Percentiles rank a stretch among this genome's conserved stretches.
phyloP scores from a whole-genome alignment of 345 rosid genomes.

The Pugionium dolabratum region DNA sequence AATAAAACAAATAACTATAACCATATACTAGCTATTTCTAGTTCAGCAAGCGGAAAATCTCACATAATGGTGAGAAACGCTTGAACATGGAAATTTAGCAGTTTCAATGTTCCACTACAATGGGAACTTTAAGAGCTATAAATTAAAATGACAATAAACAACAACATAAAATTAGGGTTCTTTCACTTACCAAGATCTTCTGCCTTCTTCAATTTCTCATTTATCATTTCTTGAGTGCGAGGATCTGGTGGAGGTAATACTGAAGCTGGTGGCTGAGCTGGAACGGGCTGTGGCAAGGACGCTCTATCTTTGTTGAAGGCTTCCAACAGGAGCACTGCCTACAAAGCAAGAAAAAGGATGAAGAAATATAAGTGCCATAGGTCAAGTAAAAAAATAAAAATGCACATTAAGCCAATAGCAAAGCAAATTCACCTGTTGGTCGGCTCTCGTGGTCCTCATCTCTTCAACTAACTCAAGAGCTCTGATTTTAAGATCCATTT shows the following conservation, averaged over 20 bases:
- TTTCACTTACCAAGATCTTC: conserved; percentile 78
- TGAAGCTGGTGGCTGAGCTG: conserved; percentile 67
- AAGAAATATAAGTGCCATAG: neutral
- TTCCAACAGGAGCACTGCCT: conserved; percentile 86
- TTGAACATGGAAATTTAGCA: neutral
- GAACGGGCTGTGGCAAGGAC: conserved; percentile 77
- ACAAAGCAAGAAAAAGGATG: conserved; percentile 27
- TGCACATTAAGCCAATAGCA: conserved; percentile 4
- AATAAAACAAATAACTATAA: neutral
- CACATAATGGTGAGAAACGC: neutral
- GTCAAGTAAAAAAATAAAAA: neutral
- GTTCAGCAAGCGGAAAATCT: neutral
- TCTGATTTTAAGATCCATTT: conserved; percentile 86
- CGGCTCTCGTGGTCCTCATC: conserved; percentile 87
- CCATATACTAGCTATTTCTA: neutral
- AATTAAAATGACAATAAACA: neutral
- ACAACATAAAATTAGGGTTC: neutral
- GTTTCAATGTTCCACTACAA: neutral
- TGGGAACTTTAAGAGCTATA: neutral
- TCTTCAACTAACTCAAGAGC: conserved; percentile 84
- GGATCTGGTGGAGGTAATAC: conserved; percentile 75
- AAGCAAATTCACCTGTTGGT: conserved; percentile 68
- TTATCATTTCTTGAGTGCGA: conserved; percentile 92
- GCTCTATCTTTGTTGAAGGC: conserved; percentile 97
- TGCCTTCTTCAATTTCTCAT: conserved; percentile 91